These are phyloP conservation scores for Fusarium sp. DNA, from an alignment of 2,329 filamentous ascomycete species.

Conservation along the genomic window DNA sequence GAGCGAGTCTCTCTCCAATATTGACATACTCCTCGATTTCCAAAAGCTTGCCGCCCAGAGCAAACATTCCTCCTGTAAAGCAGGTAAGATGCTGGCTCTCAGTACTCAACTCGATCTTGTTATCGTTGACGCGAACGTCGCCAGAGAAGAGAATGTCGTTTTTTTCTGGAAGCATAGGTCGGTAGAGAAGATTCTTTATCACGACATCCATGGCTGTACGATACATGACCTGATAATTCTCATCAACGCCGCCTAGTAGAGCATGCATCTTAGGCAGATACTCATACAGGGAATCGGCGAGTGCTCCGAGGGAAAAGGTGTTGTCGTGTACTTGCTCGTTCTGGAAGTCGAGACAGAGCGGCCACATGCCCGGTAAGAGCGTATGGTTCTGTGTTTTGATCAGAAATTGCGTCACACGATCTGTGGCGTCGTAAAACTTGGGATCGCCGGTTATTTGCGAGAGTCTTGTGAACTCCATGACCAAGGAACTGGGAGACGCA, in stretches of 20 bases:
- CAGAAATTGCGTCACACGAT: slow-evolving; percentile 79
- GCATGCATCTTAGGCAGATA: slow-evolving; percentile 74
- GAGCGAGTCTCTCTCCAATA: slow-evolving; percentile 63
- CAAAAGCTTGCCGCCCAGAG: slow-evolving; percentile 72
- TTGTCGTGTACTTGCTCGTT: slow-evolving; percentile 66
- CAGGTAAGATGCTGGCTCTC: slow-evolving; percentile 71
- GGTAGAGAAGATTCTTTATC: slow-evolving; percentile 74
- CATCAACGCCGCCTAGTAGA: slow-evolving; percentile 72
- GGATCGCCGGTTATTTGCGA: slow-evolving; percentile 78
- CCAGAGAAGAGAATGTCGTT: slow-evolving; percentile 69
- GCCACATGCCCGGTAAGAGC: slow-evolving; percentile 83
- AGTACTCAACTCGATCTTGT: slow-evolving; percentile 42
- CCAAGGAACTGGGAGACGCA: slow-evolving; percentile 73
- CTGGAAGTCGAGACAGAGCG: slow-evolving; percentile 70
- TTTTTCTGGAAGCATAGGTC: slow-evolving; percentile 73
- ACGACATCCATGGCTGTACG: slow-evolving; percentile 72
- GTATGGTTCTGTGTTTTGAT: slow-evolving; percentile 76
- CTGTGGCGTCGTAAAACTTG: slow-evolving; percentile 83
- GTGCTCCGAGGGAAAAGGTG: slow-evolving; percentile 65
- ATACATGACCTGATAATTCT: slow-evolving; percentile 76
- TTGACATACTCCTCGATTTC: slow-evolving; percentile 61
- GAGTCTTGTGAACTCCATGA: slow-evolving; percentile 80
- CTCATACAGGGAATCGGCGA: slow-evolving; percentile 71
- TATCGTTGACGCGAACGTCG: slow-evolving; percentile 49
- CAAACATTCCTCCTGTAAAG: slow-evolving; percentile 77